phyloP scores from a whole-genome alignment of 208 protist species.

The Wallacemonas sp. region DNA sequence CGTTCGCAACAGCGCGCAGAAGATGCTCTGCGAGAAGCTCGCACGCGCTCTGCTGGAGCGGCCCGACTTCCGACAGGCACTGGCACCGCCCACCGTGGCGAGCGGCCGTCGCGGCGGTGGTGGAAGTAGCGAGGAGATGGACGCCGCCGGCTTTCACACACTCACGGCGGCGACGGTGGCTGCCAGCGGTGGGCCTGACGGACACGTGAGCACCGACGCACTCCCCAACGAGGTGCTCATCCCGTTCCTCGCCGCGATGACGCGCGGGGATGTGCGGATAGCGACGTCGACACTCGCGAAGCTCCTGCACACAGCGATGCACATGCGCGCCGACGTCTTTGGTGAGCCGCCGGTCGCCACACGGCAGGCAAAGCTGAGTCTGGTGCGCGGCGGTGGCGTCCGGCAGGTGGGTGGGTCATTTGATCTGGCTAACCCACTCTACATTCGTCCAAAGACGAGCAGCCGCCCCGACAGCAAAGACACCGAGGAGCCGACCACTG shows the following conservation, averaged over 20 bases:
- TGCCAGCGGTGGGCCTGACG: neutral
- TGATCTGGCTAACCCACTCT: conserved; percentile 31
- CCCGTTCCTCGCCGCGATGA: conserved; percentile 73
- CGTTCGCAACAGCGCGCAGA: conserved; percentile 50
- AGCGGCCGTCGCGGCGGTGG: conserved; percentile 20
- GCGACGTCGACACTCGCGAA: conserved; percentile 49
- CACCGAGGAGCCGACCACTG: neutral
- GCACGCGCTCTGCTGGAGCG: conserved; percentile 49
- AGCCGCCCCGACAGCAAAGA: neutral
- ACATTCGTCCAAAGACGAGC: conserved; percentile 6
- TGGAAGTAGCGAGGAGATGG: too few relatives aligned
- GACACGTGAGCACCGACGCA: conserved; percentile 19
- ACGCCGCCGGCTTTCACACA: too few relatives aligned
- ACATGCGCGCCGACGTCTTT: conserved; percentile 72
- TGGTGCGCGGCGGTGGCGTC: conserved; percentile 25
- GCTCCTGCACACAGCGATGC: conserved; percentile 65
- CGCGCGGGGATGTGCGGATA: conserved; percentile 63
- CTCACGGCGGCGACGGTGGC: too few relatives aligned
- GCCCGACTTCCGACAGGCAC: conserved; percentile 54
- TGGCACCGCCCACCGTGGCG: conserved; percentile 65
- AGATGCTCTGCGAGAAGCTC: conserved; percentile 68
- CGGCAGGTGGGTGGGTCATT: conserved; percentile 24
- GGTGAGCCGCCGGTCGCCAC: conserved; percentile 70
- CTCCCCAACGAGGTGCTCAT: conserved; percentile 78
- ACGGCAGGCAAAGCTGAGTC: conserved; percentile 44